These are phyloP conservation scores for Mycena latifolia DNA, from an alignment of 768 basidiomycete genomes.

Conservation along the genomic window DNA sequence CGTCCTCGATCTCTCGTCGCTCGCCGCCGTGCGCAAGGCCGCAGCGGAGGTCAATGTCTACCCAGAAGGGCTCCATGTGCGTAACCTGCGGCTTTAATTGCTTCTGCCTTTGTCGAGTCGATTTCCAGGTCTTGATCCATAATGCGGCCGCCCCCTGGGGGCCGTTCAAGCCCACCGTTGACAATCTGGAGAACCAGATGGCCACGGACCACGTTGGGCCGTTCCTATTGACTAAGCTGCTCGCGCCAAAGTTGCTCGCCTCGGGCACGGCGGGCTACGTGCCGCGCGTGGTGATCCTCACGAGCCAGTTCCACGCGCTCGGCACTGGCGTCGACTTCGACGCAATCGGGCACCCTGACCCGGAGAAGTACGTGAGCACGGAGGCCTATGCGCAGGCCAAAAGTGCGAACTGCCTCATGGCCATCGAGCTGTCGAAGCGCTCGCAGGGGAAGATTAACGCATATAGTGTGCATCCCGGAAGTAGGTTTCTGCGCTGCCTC, in stretches of 20 bases:
- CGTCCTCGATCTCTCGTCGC: conserved; percentile 24
- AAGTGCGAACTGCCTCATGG: conserved; percentile 1
- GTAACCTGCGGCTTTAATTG: too few relatives aligned
- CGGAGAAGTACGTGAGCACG: background rate
- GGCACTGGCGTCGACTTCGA: too few relatives aligned
- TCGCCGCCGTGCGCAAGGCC: conserved; percentile 16
- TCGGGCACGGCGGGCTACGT: background rate
- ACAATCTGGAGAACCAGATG: conserved; percentile 19
- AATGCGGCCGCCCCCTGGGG: too few relatives aligned
- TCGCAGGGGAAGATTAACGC: too few relatives aligned
- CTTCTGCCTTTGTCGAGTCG: background rate
- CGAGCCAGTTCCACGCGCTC: background rate
- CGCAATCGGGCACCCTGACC: too few relatives aligned
- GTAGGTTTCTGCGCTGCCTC: background rate
- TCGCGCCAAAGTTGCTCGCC: conserved; percentile 4
- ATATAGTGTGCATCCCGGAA: conserved; percentile 5
- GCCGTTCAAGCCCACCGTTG: conserved; percentile 16
- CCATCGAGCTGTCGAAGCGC: too few relatives aligned
- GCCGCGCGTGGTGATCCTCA: background rate
- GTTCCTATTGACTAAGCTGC: too few relatives aligned
- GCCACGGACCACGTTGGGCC: conserved; percentile 14
- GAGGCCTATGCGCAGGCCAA: conserved; percentile 6
- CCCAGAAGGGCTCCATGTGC: conserved; percentile 6
- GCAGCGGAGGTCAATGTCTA: conserved; percentile 23
- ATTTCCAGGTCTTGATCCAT: conserved; percentile 14